Conservation (phyloP, 148 eudicot genomes). For the Vaccinium vitisidaea region DNA sequence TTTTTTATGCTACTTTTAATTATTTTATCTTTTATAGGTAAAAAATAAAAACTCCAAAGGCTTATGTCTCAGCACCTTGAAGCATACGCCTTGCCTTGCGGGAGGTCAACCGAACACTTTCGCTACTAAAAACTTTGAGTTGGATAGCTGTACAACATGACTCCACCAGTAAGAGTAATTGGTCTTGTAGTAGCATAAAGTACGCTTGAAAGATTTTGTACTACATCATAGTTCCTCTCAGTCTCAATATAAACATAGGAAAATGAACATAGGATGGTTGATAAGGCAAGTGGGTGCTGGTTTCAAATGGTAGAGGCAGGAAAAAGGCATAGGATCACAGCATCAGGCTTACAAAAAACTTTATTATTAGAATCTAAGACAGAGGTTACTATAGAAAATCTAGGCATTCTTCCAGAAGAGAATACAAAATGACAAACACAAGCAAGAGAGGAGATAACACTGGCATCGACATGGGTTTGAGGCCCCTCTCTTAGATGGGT, state of each 20-base stretch:
- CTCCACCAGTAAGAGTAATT: neutral
- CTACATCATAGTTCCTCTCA: neutral
- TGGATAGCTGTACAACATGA: neutral
- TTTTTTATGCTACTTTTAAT: too few relatives aligned
- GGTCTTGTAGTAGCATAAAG: neutral
- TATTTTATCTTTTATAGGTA: too few relatives aligned
- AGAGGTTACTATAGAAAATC: neutral
- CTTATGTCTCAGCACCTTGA: too few relatives aligned
- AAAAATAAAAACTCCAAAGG: too few relatives aligned
- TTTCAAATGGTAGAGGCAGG: neutral
- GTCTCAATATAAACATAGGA: neutral
- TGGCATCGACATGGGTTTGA: too few relatives aligned
- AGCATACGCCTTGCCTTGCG: too few relatives aligned
- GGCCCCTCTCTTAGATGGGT: too few relatives aligned
- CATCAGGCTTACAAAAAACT: neutral
- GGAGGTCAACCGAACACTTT: too few relatives aligned
- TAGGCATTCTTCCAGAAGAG: neutral
- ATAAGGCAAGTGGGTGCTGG: neutral
- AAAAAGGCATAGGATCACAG: neutral
- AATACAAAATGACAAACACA: neutral
- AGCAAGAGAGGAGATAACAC: neutral
- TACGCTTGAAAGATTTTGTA: neutral
- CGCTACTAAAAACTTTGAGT: neutral
- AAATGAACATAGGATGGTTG: neutral
- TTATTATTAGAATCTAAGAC: neutral